Evolutionary conservation across 306 rosid genomes (phyloP), one percentile per base, ranked within the genome.

Genomic region (Styphnolobium japonicum): DNA sequence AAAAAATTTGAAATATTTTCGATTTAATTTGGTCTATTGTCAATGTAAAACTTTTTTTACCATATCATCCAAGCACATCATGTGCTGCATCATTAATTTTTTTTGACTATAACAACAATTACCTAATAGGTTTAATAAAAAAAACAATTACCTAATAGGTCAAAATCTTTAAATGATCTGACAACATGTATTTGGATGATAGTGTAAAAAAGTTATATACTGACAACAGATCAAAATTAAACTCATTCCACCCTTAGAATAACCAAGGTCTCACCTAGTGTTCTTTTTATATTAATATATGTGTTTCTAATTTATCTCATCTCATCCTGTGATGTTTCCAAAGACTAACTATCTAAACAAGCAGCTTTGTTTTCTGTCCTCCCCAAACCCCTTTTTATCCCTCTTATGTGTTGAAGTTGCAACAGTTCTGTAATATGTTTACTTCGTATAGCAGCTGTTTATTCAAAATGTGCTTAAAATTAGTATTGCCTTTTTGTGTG

Each of bases 401-500:
- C 10, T 16, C 22, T 39, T 49, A 0, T 81, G 57, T 33, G 51
- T 48, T 46, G 75, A 71, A 64, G 56, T 53, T 40, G 53, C n/a
- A n/a, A 71, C 18, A 25, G 7, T 33, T 37, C 2, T 3, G 6
- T 58, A 16, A 51, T 3, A 3, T 73, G 18, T 21, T 42, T 37
- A 27, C 23, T 19, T 36, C 60, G 61, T 33, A 69, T 23, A 25
- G 25, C 42, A 64, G 53, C 61, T 2, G 21, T 75, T 75, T 63
- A 52, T 42, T 40, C 15, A 27, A 12, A 33, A 66, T 49, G 45
- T 57, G 62, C 72, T 72, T 8, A 40, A 64, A 77, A 11, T 37
- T 36, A 67, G 53, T 53, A 61, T 78, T 60, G 22, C 65, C 36
- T 22, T 48, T 82, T 53, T 29, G 37, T 62, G 73, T 75, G 73